Percentiles rank a stretch among this genome's conserved stretches.
phyloP scores from a whole-genome alignment of 1,284 basidiomycete species.

The Leccinum subrobustum region DNA sequence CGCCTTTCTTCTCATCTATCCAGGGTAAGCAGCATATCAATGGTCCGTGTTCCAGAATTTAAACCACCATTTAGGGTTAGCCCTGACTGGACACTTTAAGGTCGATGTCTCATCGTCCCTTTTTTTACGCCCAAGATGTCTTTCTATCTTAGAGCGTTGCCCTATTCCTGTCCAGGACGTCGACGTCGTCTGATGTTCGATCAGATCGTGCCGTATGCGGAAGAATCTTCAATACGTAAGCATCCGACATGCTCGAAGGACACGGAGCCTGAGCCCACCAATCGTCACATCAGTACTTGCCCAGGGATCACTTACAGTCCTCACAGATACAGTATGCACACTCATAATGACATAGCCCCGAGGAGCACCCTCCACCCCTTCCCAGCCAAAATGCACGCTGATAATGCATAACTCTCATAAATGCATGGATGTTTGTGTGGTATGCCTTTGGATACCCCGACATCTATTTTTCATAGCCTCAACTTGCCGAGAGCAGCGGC shows the following conservation, averaged over 20 bases:
- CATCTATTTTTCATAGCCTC: neutral
- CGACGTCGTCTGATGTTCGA: neutral
- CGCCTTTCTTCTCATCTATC: neutral
- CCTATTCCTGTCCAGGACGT: neutral
- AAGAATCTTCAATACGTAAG: neutral
- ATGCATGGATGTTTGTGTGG: neutral
- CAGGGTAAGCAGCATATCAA: neutral
- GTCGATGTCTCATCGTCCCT: neutral
- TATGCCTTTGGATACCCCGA: neutral
- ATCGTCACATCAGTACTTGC: neutral
- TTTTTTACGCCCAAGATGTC: neutral
- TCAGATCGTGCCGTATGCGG: neutral
- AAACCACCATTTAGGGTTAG: neutral
- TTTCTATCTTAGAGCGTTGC: neutral
- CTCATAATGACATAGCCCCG: neutral
- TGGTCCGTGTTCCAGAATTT: neutral
- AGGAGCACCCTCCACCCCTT: neutral
- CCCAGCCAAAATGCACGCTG: neutral
- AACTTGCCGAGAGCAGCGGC: constrained; percentile 8
- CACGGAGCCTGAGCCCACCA: neutral
- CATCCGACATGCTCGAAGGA: neutral
- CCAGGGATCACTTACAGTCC: neutral
- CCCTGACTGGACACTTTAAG: neutral
- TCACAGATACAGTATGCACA: neutral
- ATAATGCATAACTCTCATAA: neutral